These are phyloP conservation scores for Aspergillus ruber DNA, from an alignment of 2,329 filamentous ascomycete species.

Conservation along the genomic window DNA sequence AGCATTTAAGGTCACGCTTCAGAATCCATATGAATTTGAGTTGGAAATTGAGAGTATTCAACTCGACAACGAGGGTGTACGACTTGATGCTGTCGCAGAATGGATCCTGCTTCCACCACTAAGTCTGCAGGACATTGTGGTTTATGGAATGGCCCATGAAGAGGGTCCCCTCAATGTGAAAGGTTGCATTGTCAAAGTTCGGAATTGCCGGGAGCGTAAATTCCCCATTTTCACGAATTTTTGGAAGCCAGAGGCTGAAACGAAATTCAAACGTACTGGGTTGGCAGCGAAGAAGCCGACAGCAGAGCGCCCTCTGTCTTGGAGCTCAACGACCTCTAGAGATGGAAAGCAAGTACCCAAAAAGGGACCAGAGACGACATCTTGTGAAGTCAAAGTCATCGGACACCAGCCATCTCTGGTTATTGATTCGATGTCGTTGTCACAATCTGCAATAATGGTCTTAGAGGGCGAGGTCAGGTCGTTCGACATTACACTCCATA, in stretches of 20 bases:
- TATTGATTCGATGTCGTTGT: conserved; percentile 68
- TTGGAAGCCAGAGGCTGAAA: conserved; percentile 64
- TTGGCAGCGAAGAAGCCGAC: conserved; percentile 50
- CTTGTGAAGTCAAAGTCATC: conserved; percentile 64
- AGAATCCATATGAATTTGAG: conserved; percentile 92
- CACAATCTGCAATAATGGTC: conserved; percentile 84
- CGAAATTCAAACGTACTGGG: conserved; percentile 72
- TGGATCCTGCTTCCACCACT: conserved; percentile 70
- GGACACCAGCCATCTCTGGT: conserved; percentile 69
- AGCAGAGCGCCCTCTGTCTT: conserved; percentile 42
- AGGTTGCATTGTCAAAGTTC: conserved; percentile 72
- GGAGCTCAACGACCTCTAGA: conserved; percentile 36
- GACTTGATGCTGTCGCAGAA: conserved; percentile 61
- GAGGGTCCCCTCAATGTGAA: conserved; percentile 66
- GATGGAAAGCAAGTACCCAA: conserved; percentile 27
- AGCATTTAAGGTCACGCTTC: conserved; percentile 73
- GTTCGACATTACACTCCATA: conserved; percentile 75
- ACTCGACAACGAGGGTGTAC: conserved; percentile 65
- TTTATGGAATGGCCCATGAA: conserved; percentile 61
- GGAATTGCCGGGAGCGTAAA: conserved; percentile 70
- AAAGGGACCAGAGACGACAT: conserved; percentile 29
- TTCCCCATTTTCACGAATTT: conserved; percentile 77
- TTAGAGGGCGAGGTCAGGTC: conserved; percentile 77
- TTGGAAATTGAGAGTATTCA: conserved; percentile 77
- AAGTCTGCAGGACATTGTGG: conserved; percentile 68